Conservation (phyloP, 1,284 basidiomycete genomes). For the Cutaneotrichosporon mucoides region DNA sequence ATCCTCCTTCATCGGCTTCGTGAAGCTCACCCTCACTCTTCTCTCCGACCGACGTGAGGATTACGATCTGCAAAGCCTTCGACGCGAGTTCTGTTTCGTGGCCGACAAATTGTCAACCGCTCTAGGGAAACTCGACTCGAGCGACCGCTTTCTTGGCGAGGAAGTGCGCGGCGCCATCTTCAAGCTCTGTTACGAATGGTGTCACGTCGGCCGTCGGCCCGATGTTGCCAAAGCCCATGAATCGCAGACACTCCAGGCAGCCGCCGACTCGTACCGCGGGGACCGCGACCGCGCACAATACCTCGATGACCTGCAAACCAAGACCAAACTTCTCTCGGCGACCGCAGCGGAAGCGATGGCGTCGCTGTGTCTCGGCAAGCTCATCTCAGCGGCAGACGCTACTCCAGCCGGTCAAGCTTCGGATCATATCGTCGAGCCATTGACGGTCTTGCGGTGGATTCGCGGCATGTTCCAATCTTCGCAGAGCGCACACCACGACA, state of each 20-base stretch:
- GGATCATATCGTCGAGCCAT: slow-evolving; percentile 46
- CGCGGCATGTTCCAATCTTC: slow-evolving; percentile 50
- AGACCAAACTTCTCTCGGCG: slow-evolving; percentile 66
- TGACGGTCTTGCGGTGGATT: slow-evolving; percentile 51
- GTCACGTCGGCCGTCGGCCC: slow-evolving; percentile 72
- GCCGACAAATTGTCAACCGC: slow-evolving; percentile 81
- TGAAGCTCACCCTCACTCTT: slow-evolving; percentile 74
- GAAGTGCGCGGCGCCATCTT: slow-evolving; percentile 77
- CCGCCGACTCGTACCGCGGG: slow-evolving; percentile 54
- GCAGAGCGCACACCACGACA: slow-evolving; percentile 45
- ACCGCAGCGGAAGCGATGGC: slow-evolving; percentile 77
- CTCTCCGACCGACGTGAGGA: slow-evolving; percentile 68
- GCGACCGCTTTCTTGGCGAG: slow-evolving; percentile 70
- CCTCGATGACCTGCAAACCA: slow-evolving; percentile 59
- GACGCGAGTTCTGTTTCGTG: slow-evolving; percentile 84
- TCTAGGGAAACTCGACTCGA: slow-evolving; percentile 63
- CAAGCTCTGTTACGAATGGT: slow-evolving; percentile 89
- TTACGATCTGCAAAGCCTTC: slow-evolving; percentile 72
- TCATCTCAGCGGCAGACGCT: slow-evolving; percentile 36
- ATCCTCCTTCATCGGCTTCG: slow-evolving; percentile 76
- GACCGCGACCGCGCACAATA: slow-evolving; percentile 59
- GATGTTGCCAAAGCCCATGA: slow-evolving; percentile 70
- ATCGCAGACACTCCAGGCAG: slow-evolving; percentile 67
- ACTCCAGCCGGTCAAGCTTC: slow-evolving; percentile 37
- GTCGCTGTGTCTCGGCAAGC: slow-evolving; percentile 60